Conservation (phyloP, 768 basidiomycete genomes). For the Mycena olivaceomarginata region DNA sequence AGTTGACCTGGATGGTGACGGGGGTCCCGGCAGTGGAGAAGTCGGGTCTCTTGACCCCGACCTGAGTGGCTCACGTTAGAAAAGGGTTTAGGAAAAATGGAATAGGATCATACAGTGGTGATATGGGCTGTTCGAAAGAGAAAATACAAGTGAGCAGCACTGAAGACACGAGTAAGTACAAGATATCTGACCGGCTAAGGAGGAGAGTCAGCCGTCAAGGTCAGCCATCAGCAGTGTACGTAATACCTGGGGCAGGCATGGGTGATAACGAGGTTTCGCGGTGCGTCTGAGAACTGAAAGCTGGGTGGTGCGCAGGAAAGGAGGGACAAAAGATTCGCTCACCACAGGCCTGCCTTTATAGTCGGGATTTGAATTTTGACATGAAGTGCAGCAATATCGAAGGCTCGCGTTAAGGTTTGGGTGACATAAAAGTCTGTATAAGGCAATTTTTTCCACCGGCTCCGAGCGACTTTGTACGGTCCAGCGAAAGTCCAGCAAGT, state of each 20-base stretch:
- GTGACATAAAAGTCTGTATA: conserved; percentile 16
- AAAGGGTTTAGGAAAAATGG: neutral
- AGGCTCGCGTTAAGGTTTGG: conserved; percentile 9
- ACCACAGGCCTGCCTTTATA: neutral
- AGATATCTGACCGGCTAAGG: conserved; percentile 29
- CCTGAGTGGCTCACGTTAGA: conserved; percentile 26
- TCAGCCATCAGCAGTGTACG: conserved; percentile 8
- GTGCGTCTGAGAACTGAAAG: neutral
- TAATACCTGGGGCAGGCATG: conserved; percentile 35
- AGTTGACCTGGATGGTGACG: conserved; percentile 71
- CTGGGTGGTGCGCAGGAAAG: neutral
- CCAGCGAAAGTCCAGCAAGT: neutral
- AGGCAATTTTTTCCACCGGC: neutral
- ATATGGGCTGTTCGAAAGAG: conserved; percentile 24
- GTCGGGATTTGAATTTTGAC: conserved; percentile 40
- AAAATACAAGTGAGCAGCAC: neutral
- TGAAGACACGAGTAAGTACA: neutral
- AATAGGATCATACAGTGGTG: conserved; percentile 36
- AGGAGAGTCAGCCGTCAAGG: neutral
- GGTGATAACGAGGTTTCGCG: conserved; percentile 10
- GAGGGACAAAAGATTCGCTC: neutral
- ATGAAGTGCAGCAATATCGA: conserved; percentile 25
- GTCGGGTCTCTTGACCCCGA: conserved; percentile 82
- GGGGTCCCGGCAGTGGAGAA: conserved; percentile 75
- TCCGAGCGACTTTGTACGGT: neutral